Percentiles rank a stretch among this genome's conserved stretches.
Evolutionary conservation across 805 yeast genomes (phyloP).

Genomic region (Metschnikowia dekortorum): DNA sequence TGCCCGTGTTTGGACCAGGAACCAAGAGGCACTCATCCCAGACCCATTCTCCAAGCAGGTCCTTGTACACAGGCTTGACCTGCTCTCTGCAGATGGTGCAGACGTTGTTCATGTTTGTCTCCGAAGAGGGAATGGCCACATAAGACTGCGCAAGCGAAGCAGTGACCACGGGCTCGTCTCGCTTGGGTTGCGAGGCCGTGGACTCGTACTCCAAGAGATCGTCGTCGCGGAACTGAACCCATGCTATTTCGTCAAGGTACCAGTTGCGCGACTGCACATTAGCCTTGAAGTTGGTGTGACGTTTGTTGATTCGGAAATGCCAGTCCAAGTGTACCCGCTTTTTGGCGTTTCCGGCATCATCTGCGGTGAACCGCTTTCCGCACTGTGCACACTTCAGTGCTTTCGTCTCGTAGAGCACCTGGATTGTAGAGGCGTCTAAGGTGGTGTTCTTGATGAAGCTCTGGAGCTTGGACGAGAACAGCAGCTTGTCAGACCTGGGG

Average conservation of each 20-base stretch:
- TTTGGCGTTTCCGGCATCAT: conserved; percentile 50
- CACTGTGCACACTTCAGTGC: conserved; percentile 85
- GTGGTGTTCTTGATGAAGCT: conserved; percentile 34
- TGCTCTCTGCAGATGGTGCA: conserved; percentile 41
- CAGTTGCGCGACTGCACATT: conserved; percentile 72
- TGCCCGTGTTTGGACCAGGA: conserved; percentile 32
- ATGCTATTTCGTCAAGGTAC: conserved; percentile 69
- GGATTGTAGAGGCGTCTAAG: conserved; percentile 27
- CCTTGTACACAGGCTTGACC: conserved; percentile 40
- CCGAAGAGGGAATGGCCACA: conserved; percentile 64
- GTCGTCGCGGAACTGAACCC: conserved; percentile 74
- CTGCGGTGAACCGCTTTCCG: conserved; percentile 75
- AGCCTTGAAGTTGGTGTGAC: conserved; percentile 36
- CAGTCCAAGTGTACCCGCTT: conserved; percentile 78
- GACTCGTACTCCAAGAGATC: conserved; percentile 33
- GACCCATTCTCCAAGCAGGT: conserved; percentile 44
- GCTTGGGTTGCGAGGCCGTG: conserved; percentile 6
- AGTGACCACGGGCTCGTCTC: conserved; percentile 1
- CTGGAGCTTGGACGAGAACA: conserved; percentile 22
- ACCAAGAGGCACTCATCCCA: conserved; percentile 38
- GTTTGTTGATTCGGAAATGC: conserved; percentile 91
- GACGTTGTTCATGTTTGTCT: conserved; percentile 44
- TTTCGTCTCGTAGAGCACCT: conserved; percentile 51
- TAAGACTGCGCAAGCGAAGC: conserved; percentile 20
- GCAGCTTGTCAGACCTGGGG: neutral